Conservation (phyloP, 768 basidiomycete species). For the Pseudohyphozyma bogoriensis region DNA sequence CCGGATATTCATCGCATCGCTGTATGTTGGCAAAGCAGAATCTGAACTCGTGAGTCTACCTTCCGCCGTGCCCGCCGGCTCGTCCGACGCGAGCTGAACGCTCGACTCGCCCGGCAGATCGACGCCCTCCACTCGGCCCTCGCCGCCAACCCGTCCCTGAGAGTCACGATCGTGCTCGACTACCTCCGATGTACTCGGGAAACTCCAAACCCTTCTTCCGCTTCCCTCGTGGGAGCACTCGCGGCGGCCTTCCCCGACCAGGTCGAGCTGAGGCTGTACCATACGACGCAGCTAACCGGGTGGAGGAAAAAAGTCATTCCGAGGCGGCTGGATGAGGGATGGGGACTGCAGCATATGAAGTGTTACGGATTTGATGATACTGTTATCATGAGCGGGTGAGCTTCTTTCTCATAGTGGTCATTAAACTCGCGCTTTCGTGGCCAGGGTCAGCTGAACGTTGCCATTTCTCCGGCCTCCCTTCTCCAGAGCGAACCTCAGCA, state of each 20-base stretch:
- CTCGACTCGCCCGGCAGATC: constrained; percentile 48
- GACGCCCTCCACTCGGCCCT: constrained; percentile 56
- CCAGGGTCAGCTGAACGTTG: background rate
- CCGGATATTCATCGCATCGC: constrained; percentile 77
- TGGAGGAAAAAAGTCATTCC: constrained; percentile 68
- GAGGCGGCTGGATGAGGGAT: constrained; percentile 90
- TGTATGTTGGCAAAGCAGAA: constrained; percentile 78
- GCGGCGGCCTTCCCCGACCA: constrained; percentile 59
- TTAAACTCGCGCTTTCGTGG: background rate
- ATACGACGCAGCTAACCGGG: constrained; percentile 73
- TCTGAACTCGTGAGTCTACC: constrained; percentile 55
- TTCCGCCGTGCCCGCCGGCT: background rate
- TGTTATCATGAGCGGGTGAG: constrained; percentile 84
- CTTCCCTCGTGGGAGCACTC: constrained; percentile 55
- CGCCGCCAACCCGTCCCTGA: constrained; percentile 50
- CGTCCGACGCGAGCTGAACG: background rate
- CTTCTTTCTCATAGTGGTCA: constrained; percentile 14
- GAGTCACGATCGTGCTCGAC: constrained; percentile 66
- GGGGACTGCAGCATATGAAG: constrained; percentile 98
- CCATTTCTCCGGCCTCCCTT: background rate
- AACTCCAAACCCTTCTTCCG: constrained; percentile 40
- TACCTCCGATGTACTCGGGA: constrained; percentile 47
- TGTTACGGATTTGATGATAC: constrained; percentile 88
- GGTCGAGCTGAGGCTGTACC: constrained; percentile 69
- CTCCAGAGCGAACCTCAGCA: constrained; percentile 77